Evolutionary conservation across 23 red algal species (phyloP).

Genomic region (Gracilaria caudata): DNA sequence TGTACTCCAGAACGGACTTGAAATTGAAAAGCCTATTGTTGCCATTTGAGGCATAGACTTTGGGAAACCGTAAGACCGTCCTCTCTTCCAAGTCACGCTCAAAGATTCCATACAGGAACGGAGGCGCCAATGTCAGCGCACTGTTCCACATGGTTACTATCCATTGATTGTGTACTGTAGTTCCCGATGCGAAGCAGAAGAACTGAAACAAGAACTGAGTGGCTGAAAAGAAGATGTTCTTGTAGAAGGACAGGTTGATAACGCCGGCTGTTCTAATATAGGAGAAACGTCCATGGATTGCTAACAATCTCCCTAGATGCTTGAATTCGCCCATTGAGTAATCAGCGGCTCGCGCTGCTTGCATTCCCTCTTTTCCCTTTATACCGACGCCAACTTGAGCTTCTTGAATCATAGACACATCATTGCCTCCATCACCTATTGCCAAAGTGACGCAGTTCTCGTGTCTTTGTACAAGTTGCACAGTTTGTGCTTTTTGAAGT

Average conservation of each 20-base stretch:
- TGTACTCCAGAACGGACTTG: constrained; percentile 71
- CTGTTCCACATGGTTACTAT: constrained; percentile 82
- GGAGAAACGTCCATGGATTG: constrained; percentile 87
- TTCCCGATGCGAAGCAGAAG: constrained; percentile 86
- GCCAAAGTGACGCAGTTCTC: constrained; percentile 71
- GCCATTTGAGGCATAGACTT: constrained; percentile 69
- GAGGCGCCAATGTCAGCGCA: constrained; percentile 71
- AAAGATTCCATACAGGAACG: constrained; percentile 86
- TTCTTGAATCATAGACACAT: constrained; percentile 98
- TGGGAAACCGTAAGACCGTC: constrained; percentile 70
- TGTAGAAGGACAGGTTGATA: constrained; percentile 92
- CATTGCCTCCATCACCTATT: constrained; percentile 93
- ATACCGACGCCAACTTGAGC: constrained; percentile 92
- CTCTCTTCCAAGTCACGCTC: constrained; percentile 82
- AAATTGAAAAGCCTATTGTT: constrained; percentile 52
- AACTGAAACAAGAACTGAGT: constrained; percentile 84
- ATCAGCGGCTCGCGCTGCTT: constrained; percentile 87
- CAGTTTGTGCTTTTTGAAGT: constrained; percentile 88
- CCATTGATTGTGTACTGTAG: constrained; percentile 80
- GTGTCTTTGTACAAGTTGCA: constrained; percentile 72
- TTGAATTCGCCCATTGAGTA: constrained; percentile 85
- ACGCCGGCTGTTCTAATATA: constrained; percentile 82
- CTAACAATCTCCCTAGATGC: constrained; percentile 72
- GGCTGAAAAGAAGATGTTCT: constrained; percentile 77
- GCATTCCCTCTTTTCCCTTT: constrained; percentile 88